Percentiles rank a stretch among this genome's conserved stretches.
phyloP scores from a whole-genome alignment of 2,329 filamentous ascomycete genomes.

The Xylariaceae sp. region DNA sequence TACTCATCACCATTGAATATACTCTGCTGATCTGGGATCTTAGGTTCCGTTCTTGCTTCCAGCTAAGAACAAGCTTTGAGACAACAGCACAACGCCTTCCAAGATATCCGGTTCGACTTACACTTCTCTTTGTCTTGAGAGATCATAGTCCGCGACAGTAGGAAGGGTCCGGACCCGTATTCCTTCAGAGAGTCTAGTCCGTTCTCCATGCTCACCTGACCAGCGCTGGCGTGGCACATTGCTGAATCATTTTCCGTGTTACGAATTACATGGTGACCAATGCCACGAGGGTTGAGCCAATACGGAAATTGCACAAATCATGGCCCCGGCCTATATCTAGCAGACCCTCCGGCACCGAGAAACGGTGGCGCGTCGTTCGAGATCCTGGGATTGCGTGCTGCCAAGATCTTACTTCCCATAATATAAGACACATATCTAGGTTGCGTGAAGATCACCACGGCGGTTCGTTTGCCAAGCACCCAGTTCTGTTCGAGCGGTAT shows the following conservation, averaged over 20 bases:
- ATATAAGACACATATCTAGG: background rate
- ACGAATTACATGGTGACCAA: conserved; percentile 23
- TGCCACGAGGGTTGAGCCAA: conserved; percentile 26
- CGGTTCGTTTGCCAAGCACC: conserved; percentile 20
- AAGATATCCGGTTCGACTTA: background rate
- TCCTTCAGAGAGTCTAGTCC: conserved; percentile 2
- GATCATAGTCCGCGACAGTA: background rate
- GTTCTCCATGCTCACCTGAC: conserved; percentile 18
- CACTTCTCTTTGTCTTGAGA: background rate
- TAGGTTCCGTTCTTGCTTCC: background rate
- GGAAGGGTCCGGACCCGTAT: background rate
- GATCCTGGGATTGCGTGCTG: conserved; percentile 11
- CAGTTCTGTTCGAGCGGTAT: background rate
- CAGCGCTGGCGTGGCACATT: conserved; percentile 24
- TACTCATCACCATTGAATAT: background rate
- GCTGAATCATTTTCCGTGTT: conserved; percentile 23
- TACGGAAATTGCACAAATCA: conserved; percentile 21
- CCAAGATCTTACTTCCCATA: conserved; percentile 9
- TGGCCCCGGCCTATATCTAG: conserved; percentile 22
- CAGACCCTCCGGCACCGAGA: conserved; percentile 8
- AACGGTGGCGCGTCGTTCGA: conserved; percentile 2
- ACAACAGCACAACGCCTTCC: background rate
- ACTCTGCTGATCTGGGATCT: background rate
- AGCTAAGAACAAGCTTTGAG: background rate
- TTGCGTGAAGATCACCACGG: conserved; percentile 8